Evolutionary conservation across 108 stramenopile species (phyloP), one percentile per base, ranked within the genome.

Genomic region (Skeletonema menzelii): DNA sequence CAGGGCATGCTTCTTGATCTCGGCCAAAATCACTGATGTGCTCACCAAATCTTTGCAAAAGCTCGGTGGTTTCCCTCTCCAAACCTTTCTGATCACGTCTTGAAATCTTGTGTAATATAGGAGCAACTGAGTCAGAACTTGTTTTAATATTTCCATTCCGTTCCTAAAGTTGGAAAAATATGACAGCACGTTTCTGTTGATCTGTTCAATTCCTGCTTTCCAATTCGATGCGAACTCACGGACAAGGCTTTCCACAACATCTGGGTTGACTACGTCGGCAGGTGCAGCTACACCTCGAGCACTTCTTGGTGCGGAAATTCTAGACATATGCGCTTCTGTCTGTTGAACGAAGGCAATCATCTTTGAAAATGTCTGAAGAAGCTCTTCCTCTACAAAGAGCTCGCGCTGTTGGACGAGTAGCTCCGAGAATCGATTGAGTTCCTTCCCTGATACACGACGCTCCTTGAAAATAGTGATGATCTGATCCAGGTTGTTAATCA

Each of bases 91-190:
- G 73, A 98, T 92, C 42, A 96, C 82, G 82, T 96, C 96, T 70
- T 97, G 97, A 73, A 99, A 98, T n/a, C 99, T 74, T 19, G 97
- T 98, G 83, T 98, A 98, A 77, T 98, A 98, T 35, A 98, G 74
- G 3, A 99, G 86, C 24, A 98, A 79, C 76, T 98, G 98, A 35
- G 97, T 98, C 64, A 98, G 74, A 14, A 96, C 96, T 84, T 98
- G 96, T 86, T 99, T 99, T 38, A 99, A 83, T 64, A 99, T 96
- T 67, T 98, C 99, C 97, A 98, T 97, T 19, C 97, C 97, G 73
- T 98, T 97, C 17, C 94, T 82, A 85, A 97, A 97, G 82, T 99
- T 98, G 32, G 95, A 93, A 86, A 98, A 99, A 66, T 93, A 97
- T 12, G 88, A 84, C 27, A 98, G 75, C 2, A 99, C 99, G 75